Base-by-base conservation (phyloP, 768 basidiomycete species). In the Lactifluus hygrophoroides region DNA sequence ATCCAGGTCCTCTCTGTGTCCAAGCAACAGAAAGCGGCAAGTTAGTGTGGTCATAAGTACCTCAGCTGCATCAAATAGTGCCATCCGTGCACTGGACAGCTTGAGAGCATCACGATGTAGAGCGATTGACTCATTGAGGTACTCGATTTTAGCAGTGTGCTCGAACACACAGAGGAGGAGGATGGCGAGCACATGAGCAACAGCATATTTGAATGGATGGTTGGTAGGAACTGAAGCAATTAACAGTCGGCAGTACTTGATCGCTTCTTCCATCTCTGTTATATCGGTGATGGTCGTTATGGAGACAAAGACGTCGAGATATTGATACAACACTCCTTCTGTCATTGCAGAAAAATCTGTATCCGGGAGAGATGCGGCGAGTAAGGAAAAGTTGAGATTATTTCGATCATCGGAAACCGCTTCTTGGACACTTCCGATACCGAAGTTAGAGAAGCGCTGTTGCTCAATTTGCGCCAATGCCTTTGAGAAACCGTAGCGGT, bases 161-260 rank as follows among this genome's bases (percentile, higher is more conserved):
- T 1, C 4, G 11, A 51, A 51, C 1, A 10, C 25, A 1, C 5
- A 5, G 7, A 10, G 13, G 37, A 55, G 54, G 16, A 55, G 25
- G 2, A 0, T 3, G 2, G 16, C 35, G 13, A 46, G 37, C 6
- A 8, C 0, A 0, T 10, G 0, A 8, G 8, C 4, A 9, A 14
- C 16, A 3, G 1, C 1, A 6, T 4, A 17, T 45, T 17, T 8
- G 3, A 19, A 2, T 19, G 4, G 2, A 27, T n/a, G 2, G 2
- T 3, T 21, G 27, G 34, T 17, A 0, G 8, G 25, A 27, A 13
- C 0, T 5, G 54, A 28, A 28, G 34, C 21, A 21, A 55, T 4
- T 19, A 38, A 11, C 8, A 25, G 23, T 28, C 37, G 37, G 5
- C 37, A 23, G 9, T 40, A 10, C 17, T 38, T 27, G 34, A 55